phyloP scores from a whole-genome alignment of 495 filamentous ascomycete genomes.

The Penicillium waksmanii region DNA sequence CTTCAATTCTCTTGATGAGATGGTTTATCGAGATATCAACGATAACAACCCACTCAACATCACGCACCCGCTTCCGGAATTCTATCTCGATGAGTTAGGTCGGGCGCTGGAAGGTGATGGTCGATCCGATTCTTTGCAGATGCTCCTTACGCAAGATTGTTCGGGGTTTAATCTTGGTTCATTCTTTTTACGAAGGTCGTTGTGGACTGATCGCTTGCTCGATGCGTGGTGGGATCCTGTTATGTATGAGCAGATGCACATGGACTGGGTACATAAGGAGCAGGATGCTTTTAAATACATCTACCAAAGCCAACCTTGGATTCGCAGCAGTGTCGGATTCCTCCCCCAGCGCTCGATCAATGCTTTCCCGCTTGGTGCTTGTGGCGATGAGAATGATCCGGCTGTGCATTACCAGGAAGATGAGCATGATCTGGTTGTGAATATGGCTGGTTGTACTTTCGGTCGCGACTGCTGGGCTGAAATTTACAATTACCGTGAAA shows the following conservation, averaged over 20 bases:
- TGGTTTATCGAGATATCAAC: constrained; percentile 95
- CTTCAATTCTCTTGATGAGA: constrained; percentile 74
- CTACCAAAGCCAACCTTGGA: constrained; percentile 90
- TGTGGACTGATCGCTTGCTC: constrained; percentile 89
- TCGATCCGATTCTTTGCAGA: constrained; percentile 72
- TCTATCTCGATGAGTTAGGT: constrained; percentile 74
- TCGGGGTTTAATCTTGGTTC: constrained; percentile 95
- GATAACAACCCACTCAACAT: constrained; percentile 95
- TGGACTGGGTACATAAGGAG: constrained; percentile 99
- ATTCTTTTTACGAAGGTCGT: constrained; percentile 83
- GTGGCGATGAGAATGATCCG: constrained; percentile 73
- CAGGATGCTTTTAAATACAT: constrained; percentile 94
- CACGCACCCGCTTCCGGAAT: constrained; percentile 72
- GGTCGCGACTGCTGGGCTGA: constrained; percentile 97
- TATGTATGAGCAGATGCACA: constrained; percentile 97
- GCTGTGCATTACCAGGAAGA: constrained; percentile 83
- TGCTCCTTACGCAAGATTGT: constrained; percentile 93
- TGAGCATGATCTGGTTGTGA: constrained; percentile 93
- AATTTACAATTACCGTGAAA: constrained; percentile 88
- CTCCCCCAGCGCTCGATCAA: constrained; percentile 92
- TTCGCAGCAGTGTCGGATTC: constrained; percentile 86
- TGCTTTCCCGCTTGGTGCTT: constrained; percentile 89
- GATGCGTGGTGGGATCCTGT: constrained; percentile 99
- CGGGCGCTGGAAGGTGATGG: constrained; percentile 75
- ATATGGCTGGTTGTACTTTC: constrained; percentile 98